Conservation (phyloP, 2,329 filamentous ascomycete genomes). For the Curvularia spicifera region DNA sequence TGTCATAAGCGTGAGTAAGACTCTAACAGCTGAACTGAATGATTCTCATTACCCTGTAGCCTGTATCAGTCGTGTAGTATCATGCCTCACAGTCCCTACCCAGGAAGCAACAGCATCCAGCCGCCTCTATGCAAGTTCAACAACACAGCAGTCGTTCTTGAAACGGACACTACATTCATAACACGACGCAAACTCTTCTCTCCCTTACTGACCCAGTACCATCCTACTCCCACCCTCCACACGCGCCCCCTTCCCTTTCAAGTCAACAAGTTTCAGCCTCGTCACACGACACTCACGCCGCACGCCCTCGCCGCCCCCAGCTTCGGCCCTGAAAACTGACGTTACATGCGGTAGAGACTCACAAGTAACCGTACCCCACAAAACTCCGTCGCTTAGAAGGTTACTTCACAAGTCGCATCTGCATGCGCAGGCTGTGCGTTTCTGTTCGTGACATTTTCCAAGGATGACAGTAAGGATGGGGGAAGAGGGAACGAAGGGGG, state of each 20-base stretch:
- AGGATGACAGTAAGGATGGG: too few relatives aligned
- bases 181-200: too few relatives aligned
- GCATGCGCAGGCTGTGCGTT: not conserved
- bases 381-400: too few relatives aligned
- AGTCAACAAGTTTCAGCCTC: not conserved
- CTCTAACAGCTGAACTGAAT: not conserved
- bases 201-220: too few relatives aligned
- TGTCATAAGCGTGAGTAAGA: not conserved
- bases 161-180: not conserved
- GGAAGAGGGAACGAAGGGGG: too few relatives aligned
- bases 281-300: not conserved
- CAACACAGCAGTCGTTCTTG: not conserved
- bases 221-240: too few relatives aligned
- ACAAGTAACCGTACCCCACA: too few relatives aligned
- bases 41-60: not conserved
- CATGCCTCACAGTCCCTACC: not conserved
- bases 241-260: not conserved
- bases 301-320: too few relatives aligned
- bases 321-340: not conserved
- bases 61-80: not conserved
- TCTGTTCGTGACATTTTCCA: too few relatives aligned
- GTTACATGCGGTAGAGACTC: too few relatives aligned
- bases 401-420: too few relatives aligned
- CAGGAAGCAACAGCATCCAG: not conserved
- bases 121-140: not conserved